Percentiles rank a stretch among this genome's conserved stretches.
These are phyloP conservation scores for Potentilla sterilis DNA, from an alignment of 306 rosid genomes.

Conservation along the genomic window DNA sequence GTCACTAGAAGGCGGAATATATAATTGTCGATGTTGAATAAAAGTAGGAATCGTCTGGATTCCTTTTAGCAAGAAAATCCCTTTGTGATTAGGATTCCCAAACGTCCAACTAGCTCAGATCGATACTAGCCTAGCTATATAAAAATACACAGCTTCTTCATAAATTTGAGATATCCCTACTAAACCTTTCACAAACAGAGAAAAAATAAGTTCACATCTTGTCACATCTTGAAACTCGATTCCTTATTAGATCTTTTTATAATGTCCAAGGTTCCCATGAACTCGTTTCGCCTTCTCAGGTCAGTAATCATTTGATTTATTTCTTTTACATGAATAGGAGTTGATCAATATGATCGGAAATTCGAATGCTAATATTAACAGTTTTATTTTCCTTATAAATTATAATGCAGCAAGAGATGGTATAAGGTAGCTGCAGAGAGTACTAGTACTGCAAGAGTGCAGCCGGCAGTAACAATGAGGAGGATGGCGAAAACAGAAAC, in stretches of 20 bases:
- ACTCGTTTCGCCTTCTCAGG: constrained; percentile 24
- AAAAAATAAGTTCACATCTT: not conserved
- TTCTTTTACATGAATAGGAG: too few relatives aligned
- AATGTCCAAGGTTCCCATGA: constrained; percentile 30
- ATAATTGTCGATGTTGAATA: not conserved
- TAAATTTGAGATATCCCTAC: not conserved
- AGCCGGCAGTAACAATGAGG: not conserved
- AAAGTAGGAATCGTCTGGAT: not conserved
- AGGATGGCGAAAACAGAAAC: not conserved
- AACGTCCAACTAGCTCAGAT: not conserved
- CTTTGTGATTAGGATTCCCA: not conserved
- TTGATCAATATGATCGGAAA: too few relatives aligned
- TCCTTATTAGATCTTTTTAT: not conserved
- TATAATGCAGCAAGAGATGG: constrained; percentile 16
- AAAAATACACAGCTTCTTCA: not conserved
- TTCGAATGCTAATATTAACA: too few relatives aligned
- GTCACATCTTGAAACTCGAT: not conserved
- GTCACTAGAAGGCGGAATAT: not conserved
- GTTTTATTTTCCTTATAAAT: too few relatives aligned
- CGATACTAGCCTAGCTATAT: not conserved
- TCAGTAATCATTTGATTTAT: too few relatives aligned
- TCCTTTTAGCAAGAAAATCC: not conserved
- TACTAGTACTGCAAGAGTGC: not conserved
- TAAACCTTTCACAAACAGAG: not conserved
- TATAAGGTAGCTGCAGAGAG: constrained; percentile 20